phyloP scores from a whole-genome alignment of 345 rosid species.

The Angophora floribunda region DNA sequence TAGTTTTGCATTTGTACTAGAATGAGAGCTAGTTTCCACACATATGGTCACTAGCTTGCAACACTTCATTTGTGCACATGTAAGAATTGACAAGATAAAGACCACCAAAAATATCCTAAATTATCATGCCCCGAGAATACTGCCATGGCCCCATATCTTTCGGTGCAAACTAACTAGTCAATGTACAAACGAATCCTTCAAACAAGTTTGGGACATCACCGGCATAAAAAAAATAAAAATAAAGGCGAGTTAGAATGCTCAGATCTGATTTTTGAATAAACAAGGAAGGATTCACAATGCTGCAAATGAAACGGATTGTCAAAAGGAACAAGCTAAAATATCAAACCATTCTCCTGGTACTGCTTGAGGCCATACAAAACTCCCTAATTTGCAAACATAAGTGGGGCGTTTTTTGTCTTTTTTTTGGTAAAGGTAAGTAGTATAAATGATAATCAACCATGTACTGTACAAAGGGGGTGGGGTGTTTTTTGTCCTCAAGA shows the following conservation, averaged over 20 bases:
- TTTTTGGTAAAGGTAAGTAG: too few species aligned
- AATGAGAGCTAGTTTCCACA: not conserved
- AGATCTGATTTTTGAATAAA: not conserved
- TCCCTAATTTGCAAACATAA: not conserved
- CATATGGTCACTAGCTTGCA: not conserved
- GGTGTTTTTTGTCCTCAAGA: not conserved
- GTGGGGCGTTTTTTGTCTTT: not conserved
- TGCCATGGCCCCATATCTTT: not conserved
- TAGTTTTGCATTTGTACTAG: not conserved
- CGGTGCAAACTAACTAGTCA: not conserved
- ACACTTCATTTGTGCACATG: not conserved
- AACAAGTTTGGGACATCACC: not conserved
- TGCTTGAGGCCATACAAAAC: not conserved
- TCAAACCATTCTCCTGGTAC: not conserved
- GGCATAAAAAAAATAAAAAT: not conserved
- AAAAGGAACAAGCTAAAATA: not conserved
- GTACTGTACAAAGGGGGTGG: too few species aligned
- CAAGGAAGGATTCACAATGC: not conserved
- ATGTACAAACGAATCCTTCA: not conserved
- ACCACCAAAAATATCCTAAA: not conserved
- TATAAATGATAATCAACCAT: too few species aligned
- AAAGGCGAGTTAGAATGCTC: not conserved
- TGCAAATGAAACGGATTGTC: not conserved
- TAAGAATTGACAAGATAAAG: too few species aligned
- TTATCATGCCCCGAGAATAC: not conserved